Base-by-base conservation (phyloP, 1,284 basidiomycete species). In the Ustilago vetiveriae region DNA sequence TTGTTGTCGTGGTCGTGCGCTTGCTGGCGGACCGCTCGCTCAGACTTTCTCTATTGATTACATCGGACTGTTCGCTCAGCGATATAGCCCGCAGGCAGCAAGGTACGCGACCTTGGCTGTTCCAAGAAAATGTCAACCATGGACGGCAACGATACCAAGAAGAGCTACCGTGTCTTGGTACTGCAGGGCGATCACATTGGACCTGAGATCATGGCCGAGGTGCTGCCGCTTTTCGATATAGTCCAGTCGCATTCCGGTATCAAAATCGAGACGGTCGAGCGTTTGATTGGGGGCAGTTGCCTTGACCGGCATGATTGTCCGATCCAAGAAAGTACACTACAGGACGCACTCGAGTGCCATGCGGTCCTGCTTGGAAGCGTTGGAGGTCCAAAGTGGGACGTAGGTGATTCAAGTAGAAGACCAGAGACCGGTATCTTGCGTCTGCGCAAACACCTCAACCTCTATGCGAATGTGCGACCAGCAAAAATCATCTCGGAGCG, bases 401-500 rank as follows among this genome's bases (percentile, higher is more conserved):
- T 88, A 52, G 89, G 89, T 16, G 66, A 69, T 32, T 69, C 66
- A 67, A 90, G 90, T 82, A 88, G 97, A 52, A 89, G 95, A 63
- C 95, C 95, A 24, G 95, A 98, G 84, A 88, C 89, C 65, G 95
- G 94, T 62, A 87, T 98, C 27, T 88, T 98, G 38, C 83, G 85
- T 16, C 87, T 98, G 54, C 90, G 95, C 78, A 97, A 98, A 84
- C 88, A 88, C 24, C 89, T 97, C 53, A 93, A 92, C 30, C 87
- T 97, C 38, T 97, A 94, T 84, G 95, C 93, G 79, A 98, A 98
- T 85, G 95, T 98, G 82, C 90, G 95, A 40, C 96, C 95, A 6
- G 92, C 93, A 29, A 92, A 90, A 81, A 94, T 98, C 77, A 92
- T 92, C 2, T 94, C 92, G 11, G 90, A 95, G 49, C 90, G 91